Evolutionary conservation across 345 rosid genomes (phyloP), one percentile per base, ranked within the genome.

Genomic region (Kernera saxatilis): DNA sequence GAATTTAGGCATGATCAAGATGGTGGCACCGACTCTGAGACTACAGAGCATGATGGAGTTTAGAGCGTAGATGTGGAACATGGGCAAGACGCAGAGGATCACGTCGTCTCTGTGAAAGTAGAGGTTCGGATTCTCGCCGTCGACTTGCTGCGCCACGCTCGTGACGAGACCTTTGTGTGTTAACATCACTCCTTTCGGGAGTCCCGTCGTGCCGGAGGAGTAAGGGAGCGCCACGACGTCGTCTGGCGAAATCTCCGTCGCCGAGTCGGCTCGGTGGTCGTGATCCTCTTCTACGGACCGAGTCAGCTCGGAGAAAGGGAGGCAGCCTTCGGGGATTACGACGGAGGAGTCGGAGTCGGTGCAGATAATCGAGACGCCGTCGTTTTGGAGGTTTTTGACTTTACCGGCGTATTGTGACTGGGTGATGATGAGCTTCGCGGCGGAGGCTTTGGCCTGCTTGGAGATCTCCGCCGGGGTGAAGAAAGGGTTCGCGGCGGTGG

Each of bases 121-220:
- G 4, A 91, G 51, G 63, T 94, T 91, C 0, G 99, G 97, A 57
- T 94, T 94, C 27, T 94, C 99, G 12, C 99, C 99, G 63, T 91
- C 97, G 1, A 91, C 96, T 40, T 88, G 93, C 65, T 91, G 99
- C 0, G 96, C 95, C 26, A 94, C 86, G 67, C 93, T 91, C 0
- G 98, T 91, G n/a, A 91, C 84, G 0, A 88, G 77, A 0, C 97
- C 87, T 64, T 82, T 84, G 79, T 94, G 99, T 0, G 96, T 94
- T 5, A 94, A 43, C 95, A 91, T 87, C 52, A 91, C 99, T 5
- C 99, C 99, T 37, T 94, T 94, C 0, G 99, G 99, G 2, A 94
- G 65, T 19, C 98, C 99, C 4, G 97, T 94, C 1, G 99, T 94
- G 0, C 99, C 99, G 4, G 99, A 94, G 5, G 99, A 94, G 59